Evolutionary conservation across 139 green algal species (phyloP).

Genomic region (Tetraselmis chui): DNA sequence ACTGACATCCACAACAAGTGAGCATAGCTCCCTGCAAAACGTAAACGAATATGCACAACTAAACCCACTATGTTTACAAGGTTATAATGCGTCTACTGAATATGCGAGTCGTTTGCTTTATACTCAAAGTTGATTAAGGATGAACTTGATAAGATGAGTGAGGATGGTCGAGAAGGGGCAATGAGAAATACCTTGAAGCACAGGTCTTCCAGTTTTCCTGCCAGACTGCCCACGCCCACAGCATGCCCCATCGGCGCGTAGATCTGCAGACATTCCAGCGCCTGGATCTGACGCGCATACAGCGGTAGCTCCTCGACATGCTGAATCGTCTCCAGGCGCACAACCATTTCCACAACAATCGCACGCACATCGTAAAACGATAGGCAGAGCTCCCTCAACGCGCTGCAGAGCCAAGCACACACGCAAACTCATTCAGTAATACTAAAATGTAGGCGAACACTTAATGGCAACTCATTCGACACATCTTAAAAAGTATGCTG

Average conservation of each 20-base stretch:
- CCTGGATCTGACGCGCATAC: slow-evolving; percentile 37
- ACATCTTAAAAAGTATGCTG: too few species aligned
- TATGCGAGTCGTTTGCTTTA: too few species aligned
- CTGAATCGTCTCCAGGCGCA: slow-evolving; percentile 61
- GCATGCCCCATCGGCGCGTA: slow-evolving; percentile 81
- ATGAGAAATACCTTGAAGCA: slow-evolving; percentile 78
- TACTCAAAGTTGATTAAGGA: too few species aligned
- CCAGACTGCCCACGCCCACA: slow-evolving; percentile 49
- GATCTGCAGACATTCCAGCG: slow-evolving; percentile 76
- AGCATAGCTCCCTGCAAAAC: too few species aligned
- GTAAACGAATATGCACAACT: too few species aligned
- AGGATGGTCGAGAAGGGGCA: slow-evolving; percentile 36
- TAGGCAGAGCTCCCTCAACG: slow-evolving; percentile 77
- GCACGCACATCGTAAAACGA: slow-evolving; percentile 77
- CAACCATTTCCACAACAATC: slow-evolving; percentile 73
- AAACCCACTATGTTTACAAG: too few species aligned
- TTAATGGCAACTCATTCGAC: too few species aligned
- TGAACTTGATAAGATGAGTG: slow-evolving; percentile 4
- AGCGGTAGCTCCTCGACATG: slow-evolving; percentile 28
- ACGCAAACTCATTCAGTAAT: not conserved
- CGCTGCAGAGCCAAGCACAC: slow-evolving; percentile 26
- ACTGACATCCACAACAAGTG: too few species aligned
- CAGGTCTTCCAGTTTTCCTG: slow-evolving; percentile 58
- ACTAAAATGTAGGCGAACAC: not conserved
- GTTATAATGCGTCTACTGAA: too few species aligned